Conservation (phyloP, 2,329 filamentous ascomycete genomes). For the Sporothrix dimorphospora region DNA sequence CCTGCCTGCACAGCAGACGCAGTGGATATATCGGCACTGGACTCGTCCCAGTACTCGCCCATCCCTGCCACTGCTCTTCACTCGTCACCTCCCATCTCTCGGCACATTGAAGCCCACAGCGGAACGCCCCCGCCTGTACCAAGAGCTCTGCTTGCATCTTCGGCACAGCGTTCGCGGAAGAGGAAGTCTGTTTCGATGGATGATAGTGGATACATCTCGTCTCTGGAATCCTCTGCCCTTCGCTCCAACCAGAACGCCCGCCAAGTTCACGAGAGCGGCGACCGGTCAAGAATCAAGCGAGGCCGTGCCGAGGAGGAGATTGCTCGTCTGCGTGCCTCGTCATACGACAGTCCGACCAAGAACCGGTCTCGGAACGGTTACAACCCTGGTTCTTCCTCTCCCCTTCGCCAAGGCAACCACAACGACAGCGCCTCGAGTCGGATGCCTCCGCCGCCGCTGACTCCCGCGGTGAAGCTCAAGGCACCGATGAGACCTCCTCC, state of each 20-base stretch:
- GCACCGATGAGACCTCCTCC: conserved; percentile 61
- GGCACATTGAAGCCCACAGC: conserved; percentile 60
- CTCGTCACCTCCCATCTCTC: conserved; percentile 84
- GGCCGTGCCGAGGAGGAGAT: conserved; percentile 96
- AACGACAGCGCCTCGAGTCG: conserved; percentile 54
- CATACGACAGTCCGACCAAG: conserved; percentile 88
- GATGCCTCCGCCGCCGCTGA: conserved; percentile 71
- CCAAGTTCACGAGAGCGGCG: conserved; percentile 70
- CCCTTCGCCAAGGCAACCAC: conserved; percentile 55
- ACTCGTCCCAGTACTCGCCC: conserved; percentile 69
- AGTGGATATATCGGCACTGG: conserved; percentile 40
- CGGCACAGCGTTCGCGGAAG: conserved; percentile 69
- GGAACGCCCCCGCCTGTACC: conserved; percentile 76
- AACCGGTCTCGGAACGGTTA: conserved; percentile 57
- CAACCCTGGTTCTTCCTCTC: conserved; percentile 67
- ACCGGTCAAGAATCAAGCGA: conserved; percentile 79
- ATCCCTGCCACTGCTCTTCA: conserved; percentile 71
- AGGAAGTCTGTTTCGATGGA: conserved; percentile 78
- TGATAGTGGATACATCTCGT: conserved; percentile 97
- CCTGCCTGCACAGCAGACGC: background rate
- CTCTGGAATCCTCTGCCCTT: conserved; percentile 85
- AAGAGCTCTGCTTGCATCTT: conserved; percentile 52
- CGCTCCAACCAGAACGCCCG: conserved; percentile 67
- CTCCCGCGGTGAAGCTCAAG: conserved; percentile 82
- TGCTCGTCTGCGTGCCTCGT: conserved; percentile 86